Conservation (phyloP, 495 filamentous ascomycete genomes). For the Hypomontagnella monticulosa region DNA sequence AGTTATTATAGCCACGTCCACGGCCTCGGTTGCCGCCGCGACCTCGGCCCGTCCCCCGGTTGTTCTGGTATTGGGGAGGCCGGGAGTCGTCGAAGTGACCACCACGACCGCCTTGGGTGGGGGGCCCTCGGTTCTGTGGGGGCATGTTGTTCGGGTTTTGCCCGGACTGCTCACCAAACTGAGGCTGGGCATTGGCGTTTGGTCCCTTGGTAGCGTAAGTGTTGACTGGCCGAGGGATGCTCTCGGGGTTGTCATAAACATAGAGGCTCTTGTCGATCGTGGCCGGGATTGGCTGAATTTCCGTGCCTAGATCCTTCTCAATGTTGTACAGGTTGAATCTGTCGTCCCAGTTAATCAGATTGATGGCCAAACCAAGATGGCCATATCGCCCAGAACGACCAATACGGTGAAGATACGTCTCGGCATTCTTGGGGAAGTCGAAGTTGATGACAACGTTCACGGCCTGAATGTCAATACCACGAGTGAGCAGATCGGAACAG, state of each 20-base stretch:
- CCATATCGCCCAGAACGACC: constrained; percentile 97
- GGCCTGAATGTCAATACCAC: constrained; percentile 99
- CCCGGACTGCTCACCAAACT: constrained; percentile 33
- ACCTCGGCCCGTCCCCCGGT: constrained; percentile 50
- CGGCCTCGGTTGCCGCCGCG: constrained; percentile 50
- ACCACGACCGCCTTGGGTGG: constrained; percentile 25
- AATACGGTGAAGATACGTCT: constrained; percentile 98
- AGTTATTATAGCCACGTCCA: constrained; percentile 50
- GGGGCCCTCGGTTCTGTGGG: constrained; percentile 38
- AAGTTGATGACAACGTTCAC: constrained; percentile 99
- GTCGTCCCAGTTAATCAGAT: constrained; percentile 99
- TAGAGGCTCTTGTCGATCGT: constrained; percentile 98
- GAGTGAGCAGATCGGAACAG: constrained; percentile 96
- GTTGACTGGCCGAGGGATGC: constrained; percentile 80
- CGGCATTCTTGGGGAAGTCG: constrained; percentile 99
- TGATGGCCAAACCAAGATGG: constrained; percentile 96
- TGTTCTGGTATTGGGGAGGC: constrained; percentile 49
- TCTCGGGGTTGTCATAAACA: constrained; percentile 96
- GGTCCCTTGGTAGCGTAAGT: constrained; percentile 48
- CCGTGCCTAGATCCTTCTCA: constrained; percentile 94
- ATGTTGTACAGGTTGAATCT: constrained; percentile 99
- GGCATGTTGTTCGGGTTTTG: constrained; percentile 34
- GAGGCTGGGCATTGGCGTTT: constrained; percentile 41
- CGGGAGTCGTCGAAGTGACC: constrained; percentile 41
- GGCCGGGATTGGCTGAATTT: constrained; percentile 94